These are phyloP conservation scores for Mucor mucedo DNA, from an alignment of 371 early-diverging fungal genomes.

Conservation along the genomic window DNA sequence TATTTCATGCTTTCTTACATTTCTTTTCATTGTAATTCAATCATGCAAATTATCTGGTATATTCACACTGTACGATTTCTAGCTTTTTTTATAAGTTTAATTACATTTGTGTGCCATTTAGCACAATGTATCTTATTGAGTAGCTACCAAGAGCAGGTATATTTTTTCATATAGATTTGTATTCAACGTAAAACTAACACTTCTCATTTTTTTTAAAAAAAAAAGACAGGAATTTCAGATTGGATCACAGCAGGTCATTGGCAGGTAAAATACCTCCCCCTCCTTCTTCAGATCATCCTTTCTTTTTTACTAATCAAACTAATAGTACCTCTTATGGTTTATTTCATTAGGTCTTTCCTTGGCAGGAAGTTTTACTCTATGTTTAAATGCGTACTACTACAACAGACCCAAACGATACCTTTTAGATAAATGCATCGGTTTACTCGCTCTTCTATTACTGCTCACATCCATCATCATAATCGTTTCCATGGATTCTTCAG, in stretches of 20 bases:
- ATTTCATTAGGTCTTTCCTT: constrained; percentile 35
- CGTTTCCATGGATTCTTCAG: constrained; percentile 28
- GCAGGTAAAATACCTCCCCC: constrained; percentile 30
- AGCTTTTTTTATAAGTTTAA: constrained; percentile 24
- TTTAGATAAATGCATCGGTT: constrained; percentile 35
- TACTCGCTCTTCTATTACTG: constrained; percentile 24
- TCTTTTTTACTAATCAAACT: neutral
- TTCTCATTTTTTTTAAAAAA: neutral
- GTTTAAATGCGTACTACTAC: constrained; percentile 31
- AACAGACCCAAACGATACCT: constrained; percentile 20
- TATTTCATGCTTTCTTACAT: constrained; percentile 4
- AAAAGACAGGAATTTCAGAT: constrained; percentile 34
- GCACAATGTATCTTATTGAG: constrained; percentile 34
- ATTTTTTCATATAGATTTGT: neutral
- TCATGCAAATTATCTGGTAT: constrained; percentile 6
- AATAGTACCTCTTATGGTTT: constrained; percentile 45
- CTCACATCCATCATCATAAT: constrained; percentile 26
- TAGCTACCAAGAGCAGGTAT: constrained; percentile 36
- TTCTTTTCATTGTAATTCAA: constrained; percentile 1
- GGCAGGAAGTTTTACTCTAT: constrained; percentile 26
- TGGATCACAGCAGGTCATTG: constrained; percentile 45
- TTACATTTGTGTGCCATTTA: constrained; percentile 30
- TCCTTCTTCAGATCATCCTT: neutral
- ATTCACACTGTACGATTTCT: constrained; percentile 12
- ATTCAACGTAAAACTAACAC: neutral